Evolutionary conservation across 1,284 basidiomycete species (phyloP).

Genomic region (Tremellales sp.): DNA sequence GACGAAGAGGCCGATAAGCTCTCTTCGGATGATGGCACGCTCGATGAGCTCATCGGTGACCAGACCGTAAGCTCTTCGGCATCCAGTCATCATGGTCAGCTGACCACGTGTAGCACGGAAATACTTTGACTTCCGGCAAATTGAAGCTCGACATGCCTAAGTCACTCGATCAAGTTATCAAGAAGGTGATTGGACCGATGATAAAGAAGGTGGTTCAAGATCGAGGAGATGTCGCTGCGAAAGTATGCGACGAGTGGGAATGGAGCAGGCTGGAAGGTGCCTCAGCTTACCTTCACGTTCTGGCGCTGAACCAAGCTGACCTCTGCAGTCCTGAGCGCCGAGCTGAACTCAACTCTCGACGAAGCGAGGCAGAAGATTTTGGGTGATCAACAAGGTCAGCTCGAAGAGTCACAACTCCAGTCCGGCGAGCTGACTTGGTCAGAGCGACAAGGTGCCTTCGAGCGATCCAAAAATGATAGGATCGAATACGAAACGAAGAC

Average conservation of each 20-base stretch:
- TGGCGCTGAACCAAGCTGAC: background rate
- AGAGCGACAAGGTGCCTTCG: background rate
- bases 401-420: background rate
- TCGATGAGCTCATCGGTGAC: no score
- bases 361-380: background rate
- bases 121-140: no score
- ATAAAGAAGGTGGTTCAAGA: background rate
- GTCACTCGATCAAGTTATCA: background rate
- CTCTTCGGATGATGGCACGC: no score
- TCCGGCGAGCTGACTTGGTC: background rate
- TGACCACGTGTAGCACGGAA: no score
- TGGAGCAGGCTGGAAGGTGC: background rate
- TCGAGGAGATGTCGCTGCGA: background rate
- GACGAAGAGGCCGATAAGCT: no score
- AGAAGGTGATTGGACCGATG: background rate
- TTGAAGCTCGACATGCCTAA: background rate
- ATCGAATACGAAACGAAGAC: background rate
- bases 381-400: background rate
- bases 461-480: background rate
- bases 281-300: background rate
- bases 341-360: background rate
- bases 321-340: background rate
- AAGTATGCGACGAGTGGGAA: background rate
- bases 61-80: no score
- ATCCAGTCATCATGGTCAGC: no score